Evolutionary conservation across 306 rosid genomes (phyloP), one percentile per base, ranked within the genome.

Genomic region (Vicia sativa): DNA sequence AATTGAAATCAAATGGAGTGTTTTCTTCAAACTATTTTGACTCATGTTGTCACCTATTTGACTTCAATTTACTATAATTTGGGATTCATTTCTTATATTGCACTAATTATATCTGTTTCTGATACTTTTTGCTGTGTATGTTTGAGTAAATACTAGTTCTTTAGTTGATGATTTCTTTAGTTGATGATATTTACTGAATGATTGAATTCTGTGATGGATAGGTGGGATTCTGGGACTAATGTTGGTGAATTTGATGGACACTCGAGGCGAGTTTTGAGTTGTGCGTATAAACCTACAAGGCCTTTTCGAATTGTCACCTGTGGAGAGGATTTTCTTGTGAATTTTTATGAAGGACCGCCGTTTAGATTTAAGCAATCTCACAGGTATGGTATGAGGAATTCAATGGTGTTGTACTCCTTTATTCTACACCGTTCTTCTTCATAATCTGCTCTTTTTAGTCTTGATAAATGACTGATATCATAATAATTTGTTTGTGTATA

Each of bases 221-320:
- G 99, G 95, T 93, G 97, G 96, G 99, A 93, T 81, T 88, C 96
- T 0, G 97, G 96, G 18, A 84, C 98, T 1, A 92, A 91, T 23
- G 93, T 92, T n/a, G 96, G 98, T 18, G 98, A 92, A 68, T 92
- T 92, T 54, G 98, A 92, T 72, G 98, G 98, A 29, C 98, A 93
- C 57, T 93, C 98, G 4, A 84, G 83, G 67, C 81, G 95, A 15
- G 98, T 93, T 75, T 74, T 93, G 62, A 93, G 98, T 82, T 90
- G 98, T 67, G 84, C 86, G n/a, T 90, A 90, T 76, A 93, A 90
- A 82, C 98, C 97, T 8, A 86, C 97, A 0, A 81, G 98, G 21
- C 96, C 98, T 26, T 93, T 84, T 60, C 97, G 96, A 66, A 77
- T 93, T 80, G 97, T 82, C 42, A 90, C 98, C 0, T 88, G 96